phyloP scores from a whole-genome alignment of 495 filamentous ascomycete genomes.

The Hypoxylon lenormandii region DNA sequence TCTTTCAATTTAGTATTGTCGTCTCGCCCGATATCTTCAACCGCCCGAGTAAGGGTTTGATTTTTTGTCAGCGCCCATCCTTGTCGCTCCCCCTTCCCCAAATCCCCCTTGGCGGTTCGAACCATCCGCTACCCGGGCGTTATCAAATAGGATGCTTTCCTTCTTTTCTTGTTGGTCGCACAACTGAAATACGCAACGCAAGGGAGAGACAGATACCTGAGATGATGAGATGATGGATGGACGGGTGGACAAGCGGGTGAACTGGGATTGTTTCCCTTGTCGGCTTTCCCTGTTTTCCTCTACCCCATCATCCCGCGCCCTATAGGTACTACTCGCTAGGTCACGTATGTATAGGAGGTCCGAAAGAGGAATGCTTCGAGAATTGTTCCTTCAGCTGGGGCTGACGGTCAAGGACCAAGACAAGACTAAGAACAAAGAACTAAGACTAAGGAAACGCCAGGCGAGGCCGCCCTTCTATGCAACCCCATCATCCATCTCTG shows the following conservation, averaged over 20 bases:
- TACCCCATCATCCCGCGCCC: conserved; percentile 1
- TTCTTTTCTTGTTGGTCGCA: neutral
- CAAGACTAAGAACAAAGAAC: neutral
- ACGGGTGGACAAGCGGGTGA: neutral
- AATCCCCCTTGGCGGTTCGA: no score
- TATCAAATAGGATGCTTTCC: conserved; percentile 15
- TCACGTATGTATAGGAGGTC: neutral
- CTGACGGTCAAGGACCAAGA: neutral
- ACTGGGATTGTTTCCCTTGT: neutral
- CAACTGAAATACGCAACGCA: neutral
- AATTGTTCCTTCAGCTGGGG: conserved; percentile 35
- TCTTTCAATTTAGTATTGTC: no score
- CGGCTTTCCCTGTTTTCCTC: neutral
- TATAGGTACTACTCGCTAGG: no score
- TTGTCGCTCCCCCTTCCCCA: no score
- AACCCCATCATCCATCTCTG: neutral
- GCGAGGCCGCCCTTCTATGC: conserved; percentile 9
- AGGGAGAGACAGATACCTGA: neutral
- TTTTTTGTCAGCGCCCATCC: no score
- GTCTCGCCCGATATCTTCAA: no score
- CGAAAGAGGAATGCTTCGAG: conserved; percentile 35
- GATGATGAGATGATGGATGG: neutral
- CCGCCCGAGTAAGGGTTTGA: no score
- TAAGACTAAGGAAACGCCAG: neutral
- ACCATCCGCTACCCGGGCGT: neutral